phyloP scores from a whole-genome alignment of 345 rosid genomes.

The Sonneratia caseolaris region DNA sequence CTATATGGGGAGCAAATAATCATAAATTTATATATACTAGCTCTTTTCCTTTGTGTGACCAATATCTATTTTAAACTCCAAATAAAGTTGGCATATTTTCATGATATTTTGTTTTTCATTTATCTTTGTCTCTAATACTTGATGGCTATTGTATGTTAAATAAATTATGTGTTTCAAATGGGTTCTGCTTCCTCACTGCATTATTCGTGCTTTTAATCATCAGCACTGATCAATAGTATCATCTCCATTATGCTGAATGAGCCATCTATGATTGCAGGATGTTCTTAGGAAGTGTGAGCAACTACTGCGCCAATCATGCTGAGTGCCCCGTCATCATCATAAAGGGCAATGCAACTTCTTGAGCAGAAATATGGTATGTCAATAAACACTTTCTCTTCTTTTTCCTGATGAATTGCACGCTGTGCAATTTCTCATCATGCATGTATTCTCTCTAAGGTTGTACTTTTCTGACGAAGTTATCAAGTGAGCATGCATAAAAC shows the following conservation, averaged over 20 bases:
- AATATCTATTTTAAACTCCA: background rate
- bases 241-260: background rate
- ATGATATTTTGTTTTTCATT: background rate
- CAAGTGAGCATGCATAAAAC: background rate
- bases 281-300: constrained; percentile 96
- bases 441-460: no score
- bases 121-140: background rate
- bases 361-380: constrained; percentile 16
- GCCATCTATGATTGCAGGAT: constrained; percentile 36
- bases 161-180: background rate
- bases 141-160: background rate
- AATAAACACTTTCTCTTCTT: background rate
- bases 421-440: background rate
- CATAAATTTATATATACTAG: no score
- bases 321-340: constrained; percentile 65
- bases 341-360: constrained; percentile 42
- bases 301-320: constrained; percentile 73
- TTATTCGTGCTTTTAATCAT: background rate
- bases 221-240: background rate
- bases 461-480: background rate
- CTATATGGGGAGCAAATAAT: no score
- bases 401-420: background rate
- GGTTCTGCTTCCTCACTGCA: background rate
- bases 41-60: background rate
- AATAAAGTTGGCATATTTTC: background rate